phyloP scores from a whole-genome alignment of 1,139 yeast genomes.

The Saccharomyces hybrid region DNA sequence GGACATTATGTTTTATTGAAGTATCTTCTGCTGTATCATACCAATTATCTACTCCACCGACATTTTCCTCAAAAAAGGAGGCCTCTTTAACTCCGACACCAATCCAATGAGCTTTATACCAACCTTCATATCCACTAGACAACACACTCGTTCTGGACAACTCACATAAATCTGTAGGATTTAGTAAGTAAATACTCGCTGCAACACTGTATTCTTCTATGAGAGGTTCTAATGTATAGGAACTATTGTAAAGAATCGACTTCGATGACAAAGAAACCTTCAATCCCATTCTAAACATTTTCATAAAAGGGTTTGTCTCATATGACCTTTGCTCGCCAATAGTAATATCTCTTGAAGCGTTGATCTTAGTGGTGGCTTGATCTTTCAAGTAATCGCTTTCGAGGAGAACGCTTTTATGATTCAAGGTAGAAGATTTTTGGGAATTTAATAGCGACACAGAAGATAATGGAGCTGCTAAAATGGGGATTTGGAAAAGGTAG shows the following conservation, averaged over 20 bases:
- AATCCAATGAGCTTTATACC: constrained; percentile 84
- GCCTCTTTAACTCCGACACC: constrained; percentile 37
- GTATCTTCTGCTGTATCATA: constrained; percentile 26
- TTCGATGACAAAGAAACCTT: constrained; percentile 56
- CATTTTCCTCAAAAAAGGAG: constrained; percentile 12
- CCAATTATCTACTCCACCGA: constrained; percentile 26
- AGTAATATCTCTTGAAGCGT: constrained; percentile 20
- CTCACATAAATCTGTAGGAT: constrained; percentile 65
- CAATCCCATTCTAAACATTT: constrained; percentile 54
- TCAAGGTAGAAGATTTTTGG: constrained; percentile 1
- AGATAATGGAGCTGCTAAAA: constrained; percentile 25
- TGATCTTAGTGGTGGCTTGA: not conserved
- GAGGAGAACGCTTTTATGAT: not conserved
- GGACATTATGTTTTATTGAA: constrained; percentile 29
- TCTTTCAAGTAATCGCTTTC: constrained; percentile 1
- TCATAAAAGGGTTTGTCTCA: constrained; percentile 46
- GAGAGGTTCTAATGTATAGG: constrained; percentile 62
- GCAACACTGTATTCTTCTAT: constrained; percentile 70
- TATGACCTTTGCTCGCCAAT: constrained; percentile 21
- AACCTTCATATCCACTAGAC: constrained; percentile 85
- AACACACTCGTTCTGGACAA: constrained; percentile 36
- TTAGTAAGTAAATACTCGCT: constrained; percentile 59
- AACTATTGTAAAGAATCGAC: constrained; percentile 40
- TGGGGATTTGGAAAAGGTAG: constrained; percentile 27
- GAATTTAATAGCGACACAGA: constrained; percentile 18